Percentiles rank a stretch among this genome's conserved stretches.
Conservation (phyloP, 176 grass and related monocot genomes). For the Carex kokanica region DNA sequence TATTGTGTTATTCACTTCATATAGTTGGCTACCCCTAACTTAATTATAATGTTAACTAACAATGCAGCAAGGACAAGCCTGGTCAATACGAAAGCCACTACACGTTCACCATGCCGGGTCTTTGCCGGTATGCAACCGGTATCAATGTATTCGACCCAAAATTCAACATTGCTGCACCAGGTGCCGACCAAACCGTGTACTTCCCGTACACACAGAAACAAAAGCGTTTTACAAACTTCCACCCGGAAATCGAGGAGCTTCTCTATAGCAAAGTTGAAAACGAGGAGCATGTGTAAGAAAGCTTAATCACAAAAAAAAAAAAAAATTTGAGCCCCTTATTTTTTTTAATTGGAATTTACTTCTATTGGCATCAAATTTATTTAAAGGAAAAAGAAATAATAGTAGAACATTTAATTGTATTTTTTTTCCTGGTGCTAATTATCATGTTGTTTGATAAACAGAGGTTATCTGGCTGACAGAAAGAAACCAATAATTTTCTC, state of each 20-base stretch:
- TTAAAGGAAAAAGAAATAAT: neutral
- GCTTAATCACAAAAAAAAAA: neutral
- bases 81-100: constrained; percentile 91
- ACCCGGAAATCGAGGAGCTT: constrained; percentile 79
- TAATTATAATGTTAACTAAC: neutral
- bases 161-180: constrained; percentile 93
- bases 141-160: constrained; percentile 93
- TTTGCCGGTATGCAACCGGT: constrained; percentile 74
- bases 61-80: constrained; percentile 77
- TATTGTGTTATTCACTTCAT: neutral
- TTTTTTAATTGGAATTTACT: neutral
- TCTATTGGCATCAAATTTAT: neutral
- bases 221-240: constrained; percentile 61
- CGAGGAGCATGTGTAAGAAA: constrained; percentile 69
- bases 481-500: constrained; percentile 93
- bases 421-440: constrained; percentile 17
- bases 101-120: constrained; percentile 81
- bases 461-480: constrained; percentile 64
- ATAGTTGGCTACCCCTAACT: neutral
- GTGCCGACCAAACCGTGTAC: constrained; percentile 90
- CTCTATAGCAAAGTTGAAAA: constrained; percentile 72
- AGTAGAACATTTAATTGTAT: neutral
- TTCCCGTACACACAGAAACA: constrained; percentile 90
- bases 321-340: neutral
- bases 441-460: constrained; percentile 28